Evolutionary conservation across 257 asterid genomes (phyloP).

Genomic region (Capsicum rhomboideum): DNA sequence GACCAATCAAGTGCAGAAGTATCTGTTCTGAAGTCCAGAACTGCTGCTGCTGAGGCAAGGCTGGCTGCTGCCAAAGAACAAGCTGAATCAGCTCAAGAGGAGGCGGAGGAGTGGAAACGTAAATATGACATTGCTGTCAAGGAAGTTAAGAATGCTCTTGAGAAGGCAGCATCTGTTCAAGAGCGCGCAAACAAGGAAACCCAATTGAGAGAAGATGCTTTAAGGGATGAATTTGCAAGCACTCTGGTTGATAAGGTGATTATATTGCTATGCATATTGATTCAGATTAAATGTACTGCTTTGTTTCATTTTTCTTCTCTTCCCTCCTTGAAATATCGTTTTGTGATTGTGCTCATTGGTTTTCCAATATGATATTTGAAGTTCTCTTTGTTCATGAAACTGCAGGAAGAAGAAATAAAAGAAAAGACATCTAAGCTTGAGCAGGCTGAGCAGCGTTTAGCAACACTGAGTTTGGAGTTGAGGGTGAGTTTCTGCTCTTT

Average conservation of each 20-base stretch:
- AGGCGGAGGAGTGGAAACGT: conserved; percentile 96
- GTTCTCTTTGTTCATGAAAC: conserved; percentile 12
- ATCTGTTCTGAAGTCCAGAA: conserved; percentile 68
- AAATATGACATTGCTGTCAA: conserved; percentile 79
- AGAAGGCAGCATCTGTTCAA: conserved; percentile 83
- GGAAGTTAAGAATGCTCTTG: conserved; percentile 82
- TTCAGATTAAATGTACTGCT: not conserved
- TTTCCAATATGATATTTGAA: conserved; percentile 1
- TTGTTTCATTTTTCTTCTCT: not conserved
- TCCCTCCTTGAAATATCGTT: not conserved
- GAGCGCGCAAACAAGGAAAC: conserved; percentile 75
- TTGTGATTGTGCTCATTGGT: not conserved
- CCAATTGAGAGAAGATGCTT: conserved; percentile 72
- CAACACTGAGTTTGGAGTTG: conserved; percentile 69
- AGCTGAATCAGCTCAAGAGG: conserved; percentile 87
- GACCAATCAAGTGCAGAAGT: conserved; percentile 72
- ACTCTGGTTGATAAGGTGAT: conserved; percentile 70
- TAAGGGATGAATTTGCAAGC: conserved; percentile 67
- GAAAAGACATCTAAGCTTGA: conserved; percentile 63
- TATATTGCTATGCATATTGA: not conserved
- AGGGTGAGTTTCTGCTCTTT: conserved; percentile 52
- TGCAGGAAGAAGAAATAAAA: conserved; percentile 82
- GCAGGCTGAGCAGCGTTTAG: conserved; percentile 79
- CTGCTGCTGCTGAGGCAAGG: conserved; percentile 97
- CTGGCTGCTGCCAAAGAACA: conserved; percentile 91